phyloP scores from a whole-genome alignment of 1,284 basidiomycete genomes.

The Wallemia ichthyophaga region DNA sequence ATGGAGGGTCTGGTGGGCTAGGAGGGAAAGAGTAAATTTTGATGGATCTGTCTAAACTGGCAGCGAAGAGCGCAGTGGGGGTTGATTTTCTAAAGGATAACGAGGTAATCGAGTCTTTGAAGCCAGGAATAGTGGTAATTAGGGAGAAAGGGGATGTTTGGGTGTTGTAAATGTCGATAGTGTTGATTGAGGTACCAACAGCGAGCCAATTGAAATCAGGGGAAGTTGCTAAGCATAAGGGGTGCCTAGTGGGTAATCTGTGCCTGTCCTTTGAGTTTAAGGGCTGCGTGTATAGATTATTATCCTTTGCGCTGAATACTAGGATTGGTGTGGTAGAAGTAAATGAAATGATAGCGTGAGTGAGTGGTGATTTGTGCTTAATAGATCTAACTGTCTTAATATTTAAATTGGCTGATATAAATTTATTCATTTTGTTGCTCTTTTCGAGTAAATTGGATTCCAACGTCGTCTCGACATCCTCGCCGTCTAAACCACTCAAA shows the following conservation, averaged over 20 bases:
- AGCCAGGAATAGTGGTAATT: constrained; percentile 31
- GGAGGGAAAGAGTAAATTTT: constrained; percentile 68
- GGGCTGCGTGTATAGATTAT: constrained; percentile 2
- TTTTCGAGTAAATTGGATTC: constrained; percentile 21
- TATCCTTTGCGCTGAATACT: constrained; percentile 27
- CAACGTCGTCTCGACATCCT: constrained; percentile 61
- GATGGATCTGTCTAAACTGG: constrained; percentile 66
- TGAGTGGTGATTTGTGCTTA: constrained; percentile 56
- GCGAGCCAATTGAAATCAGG: background rate
- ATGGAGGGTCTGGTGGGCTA: constrained; percentile 16
- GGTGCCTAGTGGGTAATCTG: background rate
- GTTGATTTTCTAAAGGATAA: constrained; percentile 57
- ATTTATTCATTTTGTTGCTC: constrained; percentile 14
- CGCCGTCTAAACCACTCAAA: constrained; percentile 65
- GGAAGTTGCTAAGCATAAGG: background rate
- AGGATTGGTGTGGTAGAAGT: constrained; percentile 28
- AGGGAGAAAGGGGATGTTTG: background rate
- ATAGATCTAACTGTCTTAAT: constrained; percentile 44
- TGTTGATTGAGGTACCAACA: background rate
- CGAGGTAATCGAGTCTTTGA: constrained; percentile 60
- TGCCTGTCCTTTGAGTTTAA: background rate
- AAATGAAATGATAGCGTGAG: constrained; percentile 32
- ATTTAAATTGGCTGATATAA: constrained; percentile 21
- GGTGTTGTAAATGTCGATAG: background rate
- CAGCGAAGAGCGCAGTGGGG: constrained; percentile 44